These are phyloP conservation scores for Vachellia pachyceras DNA, from an alignment of 306 rosid species.

Conservation along the genomic window DNA sequence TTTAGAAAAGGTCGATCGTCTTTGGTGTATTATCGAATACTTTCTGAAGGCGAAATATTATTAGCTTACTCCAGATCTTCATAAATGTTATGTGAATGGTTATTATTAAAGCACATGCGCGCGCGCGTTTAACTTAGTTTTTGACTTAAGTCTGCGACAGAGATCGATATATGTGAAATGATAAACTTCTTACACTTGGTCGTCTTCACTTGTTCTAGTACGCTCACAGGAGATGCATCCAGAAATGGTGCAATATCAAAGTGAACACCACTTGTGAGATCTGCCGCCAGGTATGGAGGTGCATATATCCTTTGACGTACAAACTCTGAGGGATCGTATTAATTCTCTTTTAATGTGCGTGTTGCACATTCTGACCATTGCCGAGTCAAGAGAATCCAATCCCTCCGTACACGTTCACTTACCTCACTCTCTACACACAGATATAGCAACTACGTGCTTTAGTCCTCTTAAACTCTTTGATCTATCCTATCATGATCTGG, in stretches of 20 bases:
- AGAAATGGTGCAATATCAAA: constrained; percentile 18
- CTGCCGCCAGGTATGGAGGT: constrained; percentile 17
- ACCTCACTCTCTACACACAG: not conserved
- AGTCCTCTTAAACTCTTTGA: not conserved
- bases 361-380: too few species aligned
- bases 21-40: not conserved
- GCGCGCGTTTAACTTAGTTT: too few species aligned
- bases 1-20: not conserved
- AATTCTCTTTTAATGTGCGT: too few species aligned
- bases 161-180: not conserved
- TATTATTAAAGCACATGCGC: too few species aligned
- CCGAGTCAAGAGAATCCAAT: too few species aligned
- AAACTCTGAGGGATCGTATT: too few species aligned
- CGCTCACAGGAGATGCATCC: constrained; percentile 22
- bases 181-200: not conserved
- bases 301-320: too few species aligned
- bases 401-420: not conserved
- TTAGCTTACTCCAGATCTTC: too few species aligned
- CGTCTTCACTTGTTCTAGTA: constrained; percentile 1
- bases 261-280: constrained; percentile 32
- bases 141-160: not conserved
- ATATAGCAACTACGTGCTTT: not conserved
- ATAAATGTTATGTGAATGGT: too few species aligned
- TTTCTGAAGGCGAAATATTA: not conserved
- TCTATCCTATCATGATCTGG: not conserved